phyloP scores from a whole-genome alignment of 176 grass and related monocot genomes.

The Puccinellia tenuiflora region DNA sequence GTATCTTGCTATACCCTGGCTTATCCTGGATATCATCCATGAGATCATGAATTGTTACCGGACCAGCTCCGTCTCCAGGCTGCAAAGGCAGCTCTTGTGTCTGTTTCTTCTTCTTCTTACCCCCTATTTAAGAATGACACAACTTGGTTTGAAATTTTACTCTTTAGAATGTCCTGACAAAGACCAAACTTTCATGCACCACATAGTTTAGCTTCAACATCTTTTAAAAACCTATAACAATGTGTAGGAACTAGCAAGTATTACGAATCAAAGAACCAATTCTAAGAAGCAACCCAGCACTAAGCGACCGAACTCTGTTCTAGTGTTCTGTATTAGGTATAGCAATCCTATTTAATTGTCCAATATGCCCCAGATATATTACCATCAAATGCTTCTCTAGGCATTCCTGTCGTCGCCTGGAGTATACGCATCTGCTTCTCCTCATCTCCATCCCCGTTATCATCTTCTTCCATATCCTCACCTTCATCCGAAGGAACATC shows the following conservation, averaged over 20 bases:
- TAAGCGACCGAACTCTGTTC: not conserved
- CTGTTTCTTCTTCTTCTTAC: slow-evolving; percentile 59
- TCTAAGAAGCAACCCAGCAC: not conserved
- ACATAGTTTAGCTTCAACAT: not conserved
- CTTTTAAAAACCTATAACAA: not conserved
- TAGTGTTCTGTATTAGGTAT: not conserved
- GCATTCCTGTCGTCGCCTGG: slow-evolving; percentile 81
- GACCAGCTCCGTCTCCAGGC: slow-evolving; percentile 35
- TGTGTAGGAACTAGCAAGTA: not conserved
- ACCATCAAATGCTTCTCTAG: slow-evolving; percentile 78
- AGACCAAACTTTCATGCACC: not conserved
- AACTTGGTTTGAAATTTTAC: not conserved
- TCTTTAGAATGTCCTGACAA: slow-evolving; percentile 1
- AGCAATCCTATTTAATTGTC: not conserved
- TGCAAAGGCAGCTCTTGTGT: slow-evolving; percentile 35
- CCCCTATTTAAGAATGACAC: slow-evolving; percentile 31
- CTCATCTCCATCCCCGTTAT: slow-evolving; percentile 28
- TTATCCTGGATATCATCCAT: slow-evolving; percentile 66
- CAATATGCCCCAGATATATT: not conserved
- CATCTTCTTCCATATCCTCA: slow-evolving; percentile 55
- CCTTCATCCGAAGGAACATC: slow-evolving; percentile 85
- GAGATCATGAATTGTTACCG: slow-evolving; percentile 76
- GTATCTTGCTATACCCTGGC: slow-evolving; percentile 70
- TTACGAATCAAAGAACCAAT: not conserved
- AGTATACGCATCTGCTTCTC: slow-evolving; percentile 84